A percentile compares a stretch with the other conserved stretches of the same genome.
Evolutionary conservation across 179 eudicot species (phyloP).

Genomic region (Sideroxylon spinosum): DNA sequence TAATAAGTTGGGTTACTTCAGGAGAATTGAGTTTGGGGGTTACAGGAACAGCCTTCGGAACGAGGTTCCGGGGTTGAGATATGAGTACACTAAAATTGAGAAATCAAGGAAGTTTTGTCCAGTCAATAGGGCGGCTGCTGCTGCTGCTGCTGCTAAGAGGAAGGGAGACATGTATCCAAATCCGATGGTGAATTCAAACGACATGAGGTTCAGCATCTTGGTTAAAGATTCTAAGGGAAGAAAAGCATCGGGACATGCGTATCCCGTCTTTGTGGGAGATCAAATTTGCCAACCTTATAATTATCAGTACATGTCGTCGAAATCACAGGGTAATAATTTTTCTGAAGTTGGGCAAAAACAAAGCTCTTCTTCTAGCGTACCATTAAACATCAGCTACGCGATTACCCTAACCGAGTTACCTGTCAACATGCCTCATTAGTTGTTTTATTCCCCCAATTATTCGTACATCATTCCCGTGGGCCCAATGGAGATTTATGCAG

Average conservation of each 20-base stretch:
- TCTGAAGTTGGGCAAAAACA: conserved; percentile 14
- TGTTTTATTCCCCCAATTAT: not conserved
- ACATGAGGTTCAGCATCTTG: conserved; percentile 47
- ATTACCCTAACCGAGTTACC: conserved; percentile 8
- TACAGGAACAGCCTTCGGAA: conserved; percentile 13
- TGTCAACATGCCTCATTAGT: not conserved
- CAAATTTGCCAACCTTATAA: not conserved
- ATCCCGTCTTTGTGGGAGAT: conserved; percentile 40
- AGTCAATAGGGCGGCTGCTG: conserved; percentile 12
- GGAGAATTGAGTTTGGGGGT: conserved; percentile 31
- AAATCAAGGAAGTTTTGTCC: conserved; percentile 37
- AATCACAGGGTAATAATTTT: not conserved
- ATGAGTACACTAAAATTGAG: conserved; percentile 46
- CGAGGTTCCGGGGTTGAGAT: conserved; percentile 38
- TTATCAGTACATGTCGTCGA: too few relatives aligned
- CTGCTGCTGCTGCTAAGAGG: not conserved
- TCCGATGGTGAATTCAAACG: conserved; percentile 38
- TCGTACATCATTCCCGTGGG: not conserved
- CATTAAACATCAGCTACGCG: conserved; percentile 46
- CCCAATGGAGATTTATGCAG: conserved; percentile 41
- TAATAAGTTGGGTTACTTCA: conserved; percentile 41
- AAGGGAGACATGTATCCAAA: conserved; percentile 37
- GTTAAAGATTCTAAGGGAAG: conserved; percentile 31
- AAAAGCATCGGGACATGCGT: conserved; percentile 35
- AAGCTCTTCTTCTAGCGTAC: not conserved